Base-by-base conservation (phyloP, 768 basidiomycete genomes). In the Sporobolomyces phaffii region DNA sequence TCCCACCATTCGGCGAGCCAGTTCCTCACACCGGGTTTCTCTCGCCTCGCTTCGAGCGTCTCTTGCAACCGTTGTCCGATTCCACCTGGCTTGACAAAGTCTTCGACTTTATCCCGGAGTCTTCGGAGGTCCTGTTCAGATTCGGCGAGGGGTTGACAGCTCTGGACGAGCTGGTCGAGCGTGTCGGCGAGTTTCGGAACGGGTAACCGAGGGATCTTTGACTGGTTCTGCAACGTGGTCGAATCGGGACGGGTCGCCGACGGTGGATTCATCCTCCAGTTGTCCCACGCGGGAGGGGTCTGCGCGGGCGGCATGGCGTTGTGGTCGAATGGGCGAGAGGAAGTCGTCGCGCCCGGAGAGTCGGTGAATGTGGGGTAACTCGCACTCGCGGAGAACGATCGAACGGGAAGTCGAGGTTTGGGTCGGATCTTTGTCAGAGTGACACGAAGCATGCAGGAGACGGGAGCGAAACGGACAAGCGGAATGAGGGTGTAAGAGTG, bases 1-100 rank as follows among this genome's bases (percentile, higher is more conserved):
- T 97, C 92, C 93, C 94, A 98, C 93, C 93, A 97, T 54, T 93
- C 90, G 45, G 84, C 83, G 33, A 98, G 82, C 94, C 94, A 98
- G 80, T 83, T 91, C 36, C 77, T 75, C 61, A 75, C 76, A 13
- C 69, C 74, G 2, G 84, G 81, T 0, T 81, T 81, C 0, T 70
- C 68, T 15, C 91, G 88, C 3, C 91, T 84, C 22, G 82, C 81
- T 76, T 91, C 83, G 33, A 97, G 81, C 6, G 91, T 81, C 40
- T 80, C 77, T 78, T 97, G 93, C 20, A 97, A 82, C 57, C 84
- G 83, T 14, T 81, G 80, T 0, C 85, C 85, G 49, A 84, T 82
- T 0, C 86, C 83, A 0, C 88, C 90, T 10, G 79, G 73, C 17
- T 89, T 78, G 11, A 26, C 22, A 33, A 69, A 72, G 41, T 47